Percentiles rank a stretch among this genome's conserved stretches.
Evolutionary conservation across 106 monocot genomes (phyloP).

Genomic region (Posidonia australis): DNA sequence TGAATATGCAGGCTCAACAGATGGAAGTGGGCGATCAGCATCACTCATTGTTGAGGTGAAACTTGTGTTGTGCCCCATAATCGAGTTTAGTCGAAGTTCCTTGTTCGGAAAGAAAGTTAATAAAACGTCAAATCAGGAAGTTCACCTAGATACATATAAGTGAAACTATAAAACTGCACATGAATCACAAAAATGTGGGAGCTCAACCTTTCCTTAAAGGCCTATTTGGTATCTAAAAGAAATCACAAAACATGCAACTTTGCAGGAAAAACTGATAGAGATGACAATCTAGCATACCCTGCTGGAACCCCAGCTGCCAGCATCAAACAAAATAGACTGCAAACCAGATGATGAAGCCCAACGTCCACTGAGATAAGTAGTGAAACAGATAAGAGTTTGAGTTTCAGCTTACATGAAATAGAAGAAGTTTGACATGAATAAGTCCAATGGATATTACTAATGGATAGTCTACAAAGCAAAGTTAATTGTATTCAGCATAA

Average conservation of each 20-base stretch:
- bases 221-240: too few relatives aligned
- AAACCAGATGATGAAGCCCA: constrained; percentile 57
- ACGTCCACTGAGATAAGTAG: constrained; percentile 32
- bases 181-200: too few relatives aligned
- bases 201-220: too few relatives aligned
- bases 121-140: background rate
- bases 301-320: constrained; percentile 67
- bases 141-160: background rate
- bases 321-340: constrained; percentile 50
- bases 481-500: too few relatives aligned
- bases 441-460: too few relatives aligned
- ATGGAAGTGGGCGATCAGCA: constrained; percentile 38
- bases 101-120: background rate
- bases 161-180: background rate
- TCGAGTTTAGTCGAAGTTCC: constrained; percentile 9
- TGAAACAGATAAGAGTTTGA: background rate
- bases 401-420: background rate
- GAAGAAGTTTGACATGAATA: too few relatives aligned
- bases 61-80: constrained; percentile 42
- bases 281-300: constrained; percentile 36
- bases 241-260: too few relatives aligned
- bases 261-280: too few relatives aligned
- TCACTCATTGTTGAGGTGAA: constrained; percentile 51
- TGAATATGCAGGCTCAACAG: constrained; percentile 81
- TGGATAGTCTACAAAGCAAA: too few relatives aligned